Percentiles rank a stretch among this genome's conserved stretches.
These are phyloP conservation scores for Pestalotiopsis sp. DNA, from an alignment of 2,329 filamentous ascomycete species.

Conservation along the genomic window DNA sequence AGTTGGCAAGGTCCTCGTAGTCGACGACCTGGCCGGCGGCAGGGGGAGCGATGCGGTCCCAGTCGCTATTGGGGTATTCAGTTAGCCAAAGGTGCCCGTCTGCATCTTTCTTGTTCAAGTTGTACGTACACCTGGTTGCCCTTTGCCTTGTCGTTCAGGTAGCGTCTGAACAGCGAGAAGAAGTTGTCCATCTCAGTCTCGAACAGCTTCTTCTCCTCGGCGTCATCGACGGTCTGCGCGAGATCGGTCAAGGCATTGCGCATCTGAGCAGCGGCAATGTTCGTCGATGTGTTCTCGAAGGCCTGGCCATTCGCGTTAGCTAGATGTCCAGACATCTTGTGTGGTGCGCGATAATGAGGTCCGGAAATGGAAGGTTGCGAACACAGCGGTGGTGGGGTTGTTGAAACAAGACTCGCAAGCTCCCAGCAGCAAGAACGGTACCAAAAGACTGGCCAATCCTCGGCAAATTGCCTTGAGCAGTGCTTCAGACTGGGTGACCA, in stretches of 20 bases:
- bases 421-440: not conserved
- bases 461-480: constrained; percentile 1
- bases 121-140: constrained; percentile 77
- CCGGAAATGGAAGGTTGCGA: not conserved
- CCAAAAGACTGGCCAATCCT: not conserved
- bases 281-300: constrained; percentile 99
- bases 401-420: not conserved
- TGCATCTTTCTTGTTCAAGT: not conserved
- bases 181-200: constrained; percentile 99
- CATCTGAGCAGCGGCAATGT: constrained; percentile 98
- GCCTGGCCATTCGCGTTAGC: constrained; percentile 60
- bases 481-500: not conserved
- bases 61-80: constrained; percentile 64
- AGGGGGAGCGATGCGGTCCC: constrained; percentile 94
- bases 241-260: constrained; percentile 95
- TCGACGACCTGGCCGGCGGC: constrained; percentile 92
- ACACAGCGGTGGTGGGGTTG: not conserved
- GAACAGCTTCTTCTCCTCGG: constrained; percentile 86
- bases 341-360: not conserved
- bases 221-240: constrained; percentile 85
- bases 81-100: not conserved
- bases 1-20: constrained; percentile 88
- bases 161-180: constrained; percentile 97
- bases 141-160: constrained; percentile 98
- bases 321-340: constrained; percentile 9